Base-by-base conservation (phyloP, 495 filamentous ascomycete genomes). In the Penicillium tannophilum region DNA sequence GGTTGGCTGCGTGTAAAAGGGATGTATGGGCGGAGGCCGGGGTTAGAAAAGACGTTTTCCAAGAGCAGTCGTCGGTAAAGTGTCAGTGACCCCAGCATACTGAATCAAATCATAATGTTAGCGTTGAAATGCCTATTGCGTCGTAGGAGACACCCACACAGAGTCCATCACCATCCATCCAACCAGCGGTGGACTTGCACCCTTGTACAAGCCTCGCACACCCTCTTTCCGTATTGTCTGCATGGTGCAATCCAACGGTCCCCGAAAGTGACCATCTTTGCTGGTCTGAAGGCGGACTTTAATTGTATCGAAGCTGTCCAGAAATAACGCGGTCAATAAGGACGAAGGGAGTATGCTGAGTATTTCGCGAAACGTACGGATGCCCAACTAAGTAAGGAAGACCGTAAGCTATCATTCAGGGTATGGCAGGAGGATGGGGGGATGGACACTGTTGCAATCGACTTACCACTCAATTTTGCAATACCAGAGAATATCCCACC, bases 91-190 rank as follows among this genome's bases (percentile, higher is more conserved):
- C 94, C 94, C 36, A 98, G 84, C 94, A 97, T 96, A 45, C 83
- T 87, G 54, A 9, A 35, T 26, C 20, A 30, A 17, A 41, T 36
- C n/a, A 44, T 41, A 5, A 42, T 17, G 19, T 39, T 20, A 43
- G 26, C 20, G 16, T 9, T 3, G 26, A n/a, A 44, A n/a, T 44
- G 14, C 19, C 9, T 11, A 11, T 31, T 8, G 4, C 11, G 12
- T 35, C 14, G 50, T 10, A 7, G n/a, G 16, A 19, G 17, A 36
- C 36, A 54, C 75, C 64, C 67, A 86, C 84, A 97, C 76, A 58
- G 85, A 89, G 73, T 98, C 93, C 93, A 98, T 97, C 70, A 93
- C 88, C 91, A 97, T 96, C 93, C 93, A 98, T 59, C 94, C 94
- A 56, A 96, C 84, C 52, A 97, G 75, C 43, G 92, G 93, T 39